A percentile compares a stretch with the other conserved stretches of the same genome.
Evolutionary conservation across 2,329 filamentous ascomycete genomes (phyloP).

Genomic region (Diaporthe velutina): DNA sequence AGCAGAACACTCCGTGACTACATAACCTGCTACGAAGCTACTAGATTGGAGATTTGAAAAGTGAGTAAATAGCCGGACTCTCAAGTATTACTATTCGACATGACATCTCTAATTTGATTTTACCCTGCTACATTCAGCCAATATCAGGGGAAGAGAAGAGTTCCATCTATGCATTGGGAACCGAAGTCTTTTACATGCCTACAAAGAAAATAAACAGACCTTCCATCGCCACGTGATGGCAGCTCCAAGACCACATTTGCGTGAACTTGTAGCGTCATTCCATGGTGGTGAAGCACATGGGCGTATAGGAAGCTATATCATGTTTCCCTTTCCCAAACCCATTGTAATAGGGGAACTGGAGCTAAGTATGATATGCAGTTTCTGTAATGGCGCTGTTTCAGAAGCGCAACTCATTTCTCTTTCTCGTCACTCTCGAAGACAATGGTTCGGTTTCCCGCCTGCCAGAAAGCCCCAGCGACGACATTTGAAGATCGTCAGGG

Average conservation of each 20-base stretch:
- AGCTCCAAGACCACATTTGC: neutral
- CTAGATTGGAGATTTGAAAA: too few species aligned
- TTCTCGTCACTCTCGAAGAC: neutral
- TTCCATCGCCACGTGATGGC: neutral
- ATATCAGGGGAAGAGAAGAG: neutral
- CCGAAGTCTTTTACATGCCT: too few species aligned
- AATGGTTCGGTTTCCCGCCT: neutral
- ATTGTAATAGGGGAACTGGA: neutral
- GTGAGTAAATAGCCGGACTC: too few species aligned
- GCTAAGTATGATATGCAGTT: neutral
- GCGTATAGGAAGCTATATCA: neutral
- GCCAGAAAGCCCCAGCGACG: neutral
- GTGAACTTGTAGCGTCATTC: neutral
- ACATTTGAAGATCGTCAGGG: neutral
- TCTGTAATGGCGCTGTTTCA: constrained; percentile 18
- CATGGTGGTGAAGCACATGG: neutral
- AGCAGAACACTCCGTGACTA: neutral
- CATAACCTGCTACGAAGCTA: neutral
- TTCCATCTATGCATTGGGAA: neutral
- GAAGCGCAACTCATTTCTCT: neutral
- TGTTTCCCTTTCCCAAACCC: neutral
- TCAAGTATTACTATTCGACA: neutral
- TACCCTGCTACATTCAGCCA: neutral
- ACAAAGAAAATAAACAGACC: neutral
- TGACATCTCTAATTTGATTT: neutral